Evolutionary conservation across 164 flowering plant species (phyloP), one percentile per base, ranked within the genome.

Genomic region (Macadamia integrifolia): DNA sequence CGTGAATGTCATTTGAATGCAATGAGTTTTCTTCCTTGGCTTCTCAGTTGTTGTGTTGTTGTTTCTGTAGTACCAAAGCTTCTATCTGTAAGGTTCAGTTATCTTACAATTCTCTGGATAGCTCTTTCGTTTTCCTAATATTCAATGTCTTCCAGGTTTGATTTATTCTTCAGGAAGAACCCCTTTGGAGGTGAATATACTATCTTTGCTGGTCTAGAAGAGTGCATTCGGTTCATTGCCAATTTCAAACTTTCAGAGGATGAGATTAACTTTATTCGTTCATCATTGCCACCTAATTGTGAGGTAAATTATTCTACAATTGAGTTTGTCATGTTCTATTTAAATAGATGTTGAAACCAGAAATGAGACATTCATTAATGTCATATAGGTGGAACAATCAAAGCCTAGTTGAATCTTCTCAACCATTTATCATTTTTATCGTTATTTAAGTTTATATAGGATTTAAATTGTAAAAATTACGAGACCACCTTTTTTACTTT

Each of bases 161-260:
- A 95, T 80, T 83, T 95, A 56, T 95, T 81, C 78, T 92, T 89
- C 65, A 89, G 99, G 70, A 92, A 71, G 86, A 95, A 91, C 67
- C 99, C 99, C 1, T 95, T 95, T 80, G 97, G 97, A 66, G 98
- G 99, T 49, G 99, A 95, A 82, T 95, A 85, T 66, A 95, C 98
- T 29, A 67, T 95, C 28, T 92, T 95, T 85, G 96, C 91, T 75
- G 99, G 99, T 64, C 74, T 92, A 58, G 98, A 91, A 72, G 97
- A 95, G 74, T 95, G 98, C 81, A 88, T 95, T 56, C 84, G 82
- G 58, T 80, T 90, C 60, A 86, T 92, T 80, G 97, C 99, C 65
- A 89, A 89, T 74, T 92, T 89, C 71, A 89, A 76, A 67, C 71
- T 95, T 50, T 78, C 84, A 1, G 96, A 92, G 71, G 96, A 89